Percentiles rank a stretch among this genome's conserved stretches.
Conservation (phyloP, 495 filamentous ascomycete species). For the Daldinia bambusicola region DNA sequence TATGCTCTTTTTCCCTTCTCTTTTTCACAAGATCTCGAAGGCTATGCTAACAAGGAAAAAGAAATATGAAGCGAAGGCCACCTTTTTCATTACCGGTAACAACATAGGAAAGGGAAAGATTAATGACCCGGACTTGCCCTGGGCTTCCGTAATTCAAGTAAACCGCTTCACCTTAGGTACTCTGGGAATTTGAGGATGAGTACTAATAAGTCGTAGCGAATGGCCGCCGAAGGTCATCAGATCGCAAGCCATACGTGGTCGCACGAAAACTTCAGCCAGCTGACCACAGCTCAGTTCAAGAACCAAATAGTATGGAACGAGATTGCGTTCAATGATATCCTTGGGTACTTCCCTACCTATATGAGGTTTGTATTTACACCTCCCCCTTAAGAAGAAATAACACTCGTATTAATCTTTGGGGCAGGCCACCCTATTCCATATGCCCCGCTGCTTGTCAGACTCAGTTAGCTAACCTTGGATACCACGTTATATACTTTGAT, state of each 20-base stretch:
- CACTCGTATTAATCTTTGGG: conserved; percentile 22
- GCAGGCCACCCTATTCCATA: conserved; percentile 78
- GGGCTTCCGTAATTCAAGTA: conserved; percentile 68
- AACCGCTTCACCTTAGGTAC: conserved; percentile 5
- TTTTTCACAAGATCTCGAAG: not conserved
- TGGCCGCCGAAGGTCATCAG: conserved; percentile 77
- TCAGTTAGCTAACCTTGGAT: conserved; percentile 73
- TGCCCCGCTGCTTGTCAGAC: conserved; percentile 70
- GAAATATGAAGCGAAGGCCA: conserved; percentile 72
- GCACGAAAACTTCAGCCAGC: conserved; percentile 75
- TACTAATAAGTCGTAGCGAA: conserved; percentile 61
- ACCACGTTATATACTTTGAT: conserved; percentile 79
- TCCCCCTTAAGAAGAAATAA: not conserved
- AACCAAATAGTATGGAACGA: conserved; percentile 82
- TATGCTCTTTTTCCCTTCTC: no score
- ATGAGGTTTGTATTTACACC: conserved; percentile 63
- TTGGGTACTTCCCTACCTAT: conserved; percentile 85
- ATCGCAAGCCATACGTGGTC: conserved; percentile 89
- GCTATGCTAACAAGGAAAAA: conserved; percentile 44
- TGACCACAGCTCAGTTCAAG: conserved; percentile 63
- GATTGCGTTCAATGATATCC: conserved; percentile 79
- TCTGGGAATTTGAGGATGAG: conserved; percentile 9
- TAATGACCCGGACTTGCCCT: conserved; percentile 67
- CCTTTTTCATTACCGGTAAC: conserved; percentile 83
- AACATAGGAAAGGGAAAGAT: conserved; percentile 78